Evolutionary conservation across 1,139 yeast genomes (phyloP).

Genomic region (Candida neerlandica): DNA sequence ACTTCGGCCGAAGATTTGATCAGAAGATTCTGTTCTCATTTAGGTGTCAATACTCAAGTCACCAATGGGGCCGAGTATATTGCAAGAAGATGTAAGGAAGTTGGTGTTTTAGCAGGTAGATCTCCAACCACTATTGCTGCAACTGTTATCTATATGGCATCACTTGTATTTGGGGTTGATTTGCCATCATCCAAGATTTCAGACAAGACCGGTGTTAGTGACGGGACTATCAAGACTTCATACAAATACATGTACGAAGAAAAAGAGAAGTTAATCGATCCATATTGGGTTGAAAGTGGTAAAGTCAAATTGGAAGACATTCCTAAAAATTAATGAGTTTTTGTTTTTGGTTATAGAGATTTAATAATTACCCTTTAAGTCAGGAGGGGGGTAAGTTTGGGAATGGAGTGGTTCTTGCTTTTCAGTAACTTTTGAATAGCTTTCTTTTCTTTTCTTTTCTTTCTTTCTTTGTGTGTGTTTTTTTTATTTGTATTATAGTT

Average conservation of each 20-base stretch:
- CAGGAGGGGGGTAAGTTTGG: background rate
- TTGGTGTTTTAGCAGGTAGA: conserved; percentile 94
- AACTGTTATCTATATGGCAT: conserved; percentile 93
- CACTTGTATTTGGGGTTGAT: conserved; percentile 74
- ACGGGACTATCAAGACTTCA: conserved; percentile 94
- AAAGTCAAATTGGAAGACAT: conserved; percentile 63
- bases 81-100: conserved; percentile 85
- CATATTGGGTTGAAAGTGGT: conserved; percentile 75
- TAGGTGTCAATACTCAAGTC: conserved; percentile 82
- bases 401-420: background rate
- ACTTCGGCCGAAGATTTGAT: conserved; percentile 94
- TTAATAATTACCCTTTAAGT: background rate
- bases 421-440: background rate
- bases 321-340: conserved; percentile 43
- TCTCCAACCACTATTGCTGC: conserved; percentile 98
- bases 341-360: background rate
- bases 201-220: conserved; percentile 96
- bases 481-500: conserved; percentile 4
- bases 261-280: conserved; percentile 73
- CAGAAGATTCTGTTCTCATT: conserved; percentile 93
- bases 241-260: conserved; percentile 82
- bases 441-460: background rate
- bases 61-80: conserved; percentile 94
- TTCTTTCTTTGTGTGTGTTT: background rate
- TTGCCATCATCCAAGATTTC: conserved; percentile 78